These are phyloP conservation scores for Austroboletus eburneus DNA, from an alignment of 768 basidiomycete species.

Conservation along the genomic window DNA sequence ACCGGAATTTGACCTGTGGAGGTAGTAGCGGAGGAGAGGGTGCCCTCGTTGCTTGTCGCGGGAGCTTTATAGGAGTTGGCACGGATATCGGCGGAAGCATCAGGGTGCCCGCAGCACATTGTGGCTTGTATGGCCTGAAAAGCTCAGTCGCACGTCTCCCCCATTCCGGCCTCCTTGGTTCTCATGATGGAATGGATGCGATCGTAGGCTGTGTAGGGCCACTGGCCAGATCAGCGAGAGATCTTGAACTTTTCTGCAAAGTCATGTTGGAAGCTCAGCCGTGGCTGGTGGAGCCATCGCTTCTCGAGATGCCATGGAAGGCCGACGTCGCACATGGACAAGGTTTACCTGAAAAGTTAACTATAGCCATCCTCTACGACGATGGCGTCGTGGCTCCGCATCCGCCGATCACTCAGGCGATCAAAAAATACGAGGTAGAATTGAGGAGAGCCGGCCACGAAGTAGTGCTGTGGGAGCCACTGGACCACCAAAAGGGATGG, in stretches of 20 bases:
- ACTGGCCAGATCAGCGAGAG: slow-evolving; percentile 44
- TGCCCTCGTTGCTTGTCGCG: slow-evolving; percentile 41
- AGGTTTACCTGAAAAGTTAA: slow-evolving; percentile 38
- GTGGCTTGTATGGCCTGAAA: slow-evolving; percentile 42
- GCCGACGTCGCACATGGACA: slow-evolving; percentile 35
- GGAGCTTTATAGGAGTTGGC: slow-evolving; percentile 39
- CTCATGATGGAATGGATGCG: slow-evolving; percentile 51
- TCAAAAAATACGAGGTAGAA: slow-evolving; percentile 37
- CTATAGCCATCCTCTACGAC: slow-evolving; percentile 47
- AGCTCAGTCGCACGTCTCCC: slow-evolving; percentile 49
- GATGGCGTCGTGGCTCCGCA: slow-evolving; percentile 49
- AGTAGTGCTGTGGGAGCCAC: slow-evolving; percentile 46
- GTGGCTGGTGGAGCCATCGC: slow-evolving; percentile 44
- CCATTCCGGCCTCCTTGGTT: slow-evolving; percentile 46
- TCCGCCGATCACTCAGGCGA: slow-evolving; percentile 42
- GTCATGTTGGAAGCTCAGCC: slow-evolving; percentile 44
- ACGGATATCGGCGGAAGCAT: slow-evolving; percentile 50
- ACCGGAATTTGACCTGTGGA: slow-evolving; percentile 39
- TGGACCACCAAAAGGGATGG: slow-evolving; percentile 43
- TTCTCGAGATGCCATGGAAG: slow-evolving; percentile 49
- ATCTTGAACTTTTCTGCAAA: slow-evolving; percentile 45
- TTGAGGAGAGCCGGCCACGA: slow-evolving; percentile 46
- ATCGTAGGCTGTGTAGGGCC: slow-evolving; percentile 49
- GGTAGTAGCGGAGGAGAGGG: slow-evolving; percentile 49
- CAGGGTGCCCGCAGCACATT: slow-evolving; percentile 39